These are phyloP conservation scores for Solanum bulbocastanum DNA, from an alignment of 257 asterid species.

Conservation along the genomic window DNA sequence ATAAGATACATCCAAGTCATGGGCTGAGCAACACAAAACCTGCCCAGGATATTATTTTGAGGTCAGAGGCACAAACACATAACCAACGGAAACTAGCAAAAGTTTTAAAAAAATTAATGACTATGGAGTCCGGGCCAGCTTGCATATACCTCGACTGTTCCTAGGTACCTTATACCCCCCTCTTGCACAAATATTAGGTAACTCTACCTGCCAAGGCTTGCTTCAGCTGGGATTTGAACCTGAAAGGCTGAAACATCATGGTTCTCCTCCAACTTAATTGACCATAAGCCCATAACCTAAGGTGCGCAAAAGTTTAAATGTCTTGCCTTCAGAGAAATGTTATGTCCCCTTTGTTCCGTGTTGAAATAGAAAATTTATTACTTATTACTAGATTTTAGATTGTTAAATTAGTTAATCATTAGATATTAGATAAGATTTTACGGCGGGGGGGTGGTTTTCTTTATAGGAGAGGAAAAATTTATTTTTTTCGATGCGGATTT, in stretches of 20 bases:
- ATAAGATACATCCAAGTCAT: not conserved
- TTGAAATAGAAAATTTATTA: not conserved
- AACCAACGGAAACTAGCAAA: not conserved
- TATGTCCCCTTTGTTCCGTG: not conserved
- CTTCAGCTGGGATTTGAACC: not conserved
- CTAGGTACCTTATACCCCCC: not conserved
- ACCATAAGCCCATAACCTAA: not conserved
- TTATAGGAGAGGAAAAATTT: not conserved
- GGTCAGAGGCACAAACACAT: not conserved
- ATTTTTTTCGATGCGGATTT: not conserved
- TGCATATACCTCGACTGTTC: not conserved
- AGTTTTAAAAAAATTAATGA: not conserved
- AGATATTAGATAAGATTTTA: not conserved
- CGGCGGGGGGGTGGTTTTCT: not conserved
- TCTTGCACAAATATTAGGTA: not conserved
- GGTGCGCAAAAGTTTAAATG: not conserved
- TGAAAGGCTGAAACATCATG: not conserved
- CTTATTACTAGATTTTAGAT: not conserved
- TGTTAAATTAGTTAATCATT: not conserved
- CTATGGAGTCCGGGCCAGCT: not conserved
- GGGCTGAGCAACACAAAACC: not conserved
- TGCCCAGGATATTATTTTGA: not conserved
- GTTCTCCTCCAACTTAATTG: not conserved
- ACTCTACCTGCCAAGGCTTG: not conserved
- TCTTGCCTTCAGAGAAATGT: not conserved